Evolutionary conservation across 2,329 filamentous ascomycete species (phyloP).

Genomic region (Trichoderma breve): DNA sequence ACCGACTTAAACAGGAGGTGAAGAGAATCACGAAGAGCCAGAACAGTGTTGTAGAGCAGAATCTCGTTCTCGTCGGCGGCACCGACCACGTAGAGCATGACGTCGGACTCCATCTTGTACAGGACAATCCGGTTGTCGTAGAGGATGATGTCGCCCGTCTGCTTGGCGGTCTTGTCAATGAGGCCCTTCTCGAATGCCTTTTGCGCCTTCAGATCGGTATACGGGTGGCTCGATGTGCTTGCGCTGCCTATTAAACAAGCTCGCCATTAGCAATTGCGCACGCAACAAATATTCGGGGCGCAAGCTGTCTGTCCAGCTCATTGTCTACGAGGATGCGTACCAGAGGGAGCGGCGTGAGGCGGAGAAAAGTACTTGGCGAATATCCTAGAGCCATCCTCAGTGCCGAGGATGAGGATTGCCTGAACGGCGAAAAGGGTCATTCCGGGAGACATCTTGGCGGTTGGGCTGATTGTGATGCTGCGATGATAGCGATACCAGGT

Average conservation of each 20-base stretch:
- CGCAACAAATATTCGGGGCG: conserved; percentile 12
- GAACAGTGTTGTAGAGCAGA: conserved; percentile 87
- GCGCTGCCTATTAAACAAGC: conserved; percentile 34
- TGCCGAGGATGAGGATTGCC: conserved; percentile 74
- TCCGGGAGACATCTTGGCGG: conserved; percentile 63
- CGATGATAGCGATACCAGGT: conserved; percentile 14
- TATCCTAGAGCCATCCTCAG: conserved; percentile 86
- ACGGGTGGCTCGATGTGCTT: conserved; percentile 66
- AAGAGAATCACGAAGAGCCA: conserved; percentile 85
- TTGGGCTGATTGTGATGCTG: background rate
- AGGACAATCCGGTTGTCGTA: conserved; percentile 96
- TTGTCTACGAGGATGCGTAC: conserved; percentile 25
- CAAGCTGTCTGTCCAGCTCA: background rate
- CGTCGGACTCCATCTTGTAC: conserved; percentile 97
- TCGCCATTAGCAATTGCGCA: conserved; percentile 35
- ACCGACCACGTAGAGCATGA: conserved; percentile 93
- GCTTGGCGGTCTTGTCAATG: conserved; percentile 92
- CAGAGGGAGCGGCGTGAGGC: conserved; percentile 49
- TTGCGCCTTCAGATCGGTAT: conserved; percentile 86
- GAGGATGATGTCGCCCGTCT: conserved; percentile 91
- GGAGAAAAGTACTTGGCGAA: conserved; percentile 87
- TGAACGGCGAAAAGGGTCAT: conserved; percentile 75
- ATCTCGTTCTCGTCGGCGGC: conserved; percentile 95
- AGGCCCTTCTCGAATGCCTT: conserved; percentile 96
- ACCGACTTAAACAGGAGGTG: conserved; percentile 84